A percentile compares a stretch with the other conserved stretches of the same genome.
These are phyloP conservation scores for Lathyrus oleraceus DNA, from an alignment of 306 rosid genomes.

Conservation along the genomic window DNA sequence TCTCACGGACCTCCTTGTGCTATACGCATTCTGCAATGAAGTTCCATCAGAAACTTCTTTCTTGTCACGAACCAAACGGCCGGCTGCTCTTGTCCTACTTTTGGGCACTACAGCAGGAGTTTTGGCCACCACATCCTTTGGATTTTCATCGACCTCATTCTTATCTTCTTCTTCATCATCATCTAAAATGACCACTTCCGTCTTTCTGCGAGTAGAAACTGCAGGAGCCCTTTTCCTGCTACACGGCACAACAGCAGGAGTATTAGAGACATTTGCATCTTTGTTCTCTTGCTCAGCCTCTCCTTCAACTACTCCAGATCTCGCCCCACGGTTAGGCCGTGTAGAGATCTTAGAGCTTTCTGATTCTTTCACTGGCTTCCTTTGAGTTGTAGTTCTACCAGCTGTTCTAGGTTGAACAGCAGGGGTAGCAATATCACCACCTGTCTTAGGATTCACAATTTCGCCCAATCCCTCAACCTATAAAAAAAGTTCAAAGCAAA, in stretches of 20 bases:
- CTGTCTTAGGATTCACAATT: constrained; percentile 40
- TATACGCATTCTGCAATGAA: constrained; percentile 46
- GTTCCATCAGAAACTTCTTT: constrained; percentile 27
- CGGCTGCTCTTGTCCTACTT: constrained; percentile 41
- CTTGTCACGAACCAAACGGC: constrained; percentile 38
- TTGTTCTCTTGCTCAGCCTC: constrained; percentile 44
- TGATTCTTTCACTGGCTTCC: constrained; percentile 42
- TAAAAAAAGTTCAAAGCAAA: not conserved
- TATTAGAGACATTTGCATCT: constrained; percentile 28
- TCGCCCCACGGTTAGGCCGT: constrained; percentile 34
- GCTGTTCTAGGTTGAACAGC: constrained; percentile 41
- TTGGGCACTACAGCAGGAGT: constrained; percentile 59
- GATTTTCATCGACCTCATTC: constrained; percentile 32
- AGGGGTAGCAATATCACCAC: constrained; percentile 42
- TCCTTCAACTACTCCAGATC: constrained; percentile 34
- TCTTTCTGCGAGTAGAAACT: constrained; percentile 39
- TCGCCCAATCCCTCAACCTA: constrained; percentile 92
- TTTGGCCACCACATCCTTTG: constrained; percentile 22
- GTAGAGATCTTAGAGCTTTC: constrained; percentile 42
- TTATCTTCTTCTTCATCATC: constrained; percentile 8
- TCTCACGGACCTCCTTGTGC: constrained; percentile 73
- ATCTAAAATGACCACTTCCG: constrained; percentile 34
- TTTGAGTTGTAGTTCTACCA: constrained; percentile 50
- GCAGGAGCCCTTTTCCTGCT: constrained; percentile 41
- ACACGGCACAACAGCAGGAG: constrained; percentile 38